phyloP scores from a whole-genome alignment of 768 basidiomycete species.

The Tricholoma saponaceum region DNA sequence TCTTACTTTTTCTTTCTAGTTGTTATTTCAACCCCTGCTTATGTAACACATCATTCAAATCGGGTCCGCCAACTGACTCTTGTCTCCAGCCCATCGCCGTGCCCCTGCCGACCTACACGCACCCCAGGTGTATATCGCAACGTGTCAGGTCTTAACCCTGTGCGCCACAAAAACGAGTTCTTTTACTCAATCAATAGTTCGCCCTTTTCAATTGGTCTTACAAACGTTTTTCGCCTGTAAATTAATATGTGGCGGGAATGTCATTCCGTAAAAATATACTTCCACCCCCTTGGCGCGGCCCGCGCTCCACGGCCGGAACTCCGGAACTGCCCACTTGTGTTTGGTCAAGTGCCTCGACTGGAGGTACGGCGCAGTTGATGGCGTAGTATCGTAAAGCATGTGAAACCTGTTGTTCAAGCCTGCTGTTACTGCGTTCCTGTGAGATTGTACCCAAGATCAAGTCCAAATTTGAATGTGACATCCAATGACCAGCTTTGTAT shows the following conservation, averaged over 20 bases:
- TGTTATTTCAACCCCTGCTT: constrained; percentile 14
- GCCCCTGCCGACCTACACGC: too few species aligned
- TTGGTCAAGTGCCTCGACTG: background rate
- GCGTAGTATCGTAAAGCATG: background rate
- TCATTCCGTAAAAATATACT: background rate
- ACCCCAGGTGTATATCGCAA: too few species aligned
- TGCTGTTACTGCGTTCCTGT: background rate
- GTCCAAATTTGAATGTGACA: too few species aligned
- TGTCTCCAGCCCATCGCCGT: background rate
- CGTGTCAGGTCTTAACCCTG: too few species aligned
- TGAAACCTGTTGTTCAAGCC: background rate
- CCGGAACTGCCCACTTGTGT: background rate
- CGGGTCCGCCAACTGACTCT: background rate
- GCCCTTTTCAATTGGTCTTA: background rate
- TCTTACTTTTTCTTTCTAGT: constrained; percentile 8
- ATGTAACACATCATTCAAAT: constrained; percentile 13
- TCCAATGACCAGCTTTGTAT: too few species aligned
- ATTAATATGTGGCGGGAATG: background rate
- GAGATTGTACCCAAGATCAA: background rate
- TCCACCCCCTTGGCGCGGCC: too few species aligned
- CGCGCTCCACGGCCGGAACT: background rate
- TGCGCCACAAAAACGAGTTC: too few species aligned
- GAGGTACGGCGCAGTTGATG: background rate
- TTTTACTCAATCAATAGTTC: too few species aligned
- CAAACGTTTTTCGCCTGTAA: background rate